phyloP scores from a whole-genome alignment of 176 grass and related monocot genomes.

The Echinochloa phyllopogon region DNA sequence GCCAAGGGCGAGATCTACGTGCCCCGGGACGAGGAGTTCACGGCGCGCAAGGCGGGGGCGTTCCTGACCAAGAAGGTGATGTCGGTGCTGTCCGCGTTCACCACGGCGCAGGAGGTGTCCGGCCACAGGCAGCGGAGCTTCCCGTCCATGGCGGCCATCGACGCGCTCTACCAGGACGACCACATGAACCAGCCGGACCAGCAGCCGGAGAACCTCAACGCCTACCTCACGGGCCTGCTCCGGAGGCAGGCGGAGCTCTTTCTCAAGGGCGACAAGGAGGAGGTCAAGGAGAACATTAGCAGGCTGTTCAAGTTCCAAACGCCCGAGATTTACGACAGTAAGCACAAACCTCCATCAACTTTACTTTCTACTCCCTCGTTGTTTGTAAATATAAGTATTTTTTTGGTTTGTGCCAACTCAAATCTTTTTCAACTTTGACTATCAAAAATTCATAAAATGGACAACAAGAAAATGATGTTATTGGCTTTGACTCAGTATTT shows the following conservation, averaged over 20 bases:
- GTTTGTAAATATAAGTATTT: too few species aligned
- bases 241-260: not conserved
- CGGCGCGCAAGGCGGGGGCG: conserved; percentile 40
- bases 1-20: conserved; percentile 38
- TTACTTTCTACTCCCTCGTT: too few species aligned
- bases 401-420: too few species aligned
- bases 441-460: too few species aligned
- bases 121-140: not conserved
- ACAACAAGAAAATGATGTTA: too few species aligned
- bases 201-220: not conserved
- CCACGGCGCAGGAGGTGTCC: not conserved
- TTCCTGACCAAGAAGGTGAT: conserved; percentile 14
- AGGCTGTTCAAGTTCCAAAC: conserved; percentile 7
- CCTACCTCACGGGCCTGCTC: not conserved
- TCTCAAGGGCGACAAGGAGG: not conserved
- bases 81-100: conserved; percentile 32
- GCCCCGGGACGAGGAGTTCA: conserved; percentile 69
- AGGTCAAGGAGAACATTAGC: not conserved
- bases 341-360: too few species aligned
- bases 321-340: conserved; percentile 50
- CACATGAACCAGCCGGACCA: not conserved
- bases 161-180: conserved; percentile 51
- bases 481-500: too few species aligned
- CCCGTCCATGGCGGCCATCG: conserved; percentile 52
- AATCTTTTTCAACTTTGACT: too few species aligned